A percentile compares a stretch with the other conserved stretches of the same genome.
Conservation (phyloP, 768 basidiomycete genomes). For the Gyrodon lividus region DNA sequence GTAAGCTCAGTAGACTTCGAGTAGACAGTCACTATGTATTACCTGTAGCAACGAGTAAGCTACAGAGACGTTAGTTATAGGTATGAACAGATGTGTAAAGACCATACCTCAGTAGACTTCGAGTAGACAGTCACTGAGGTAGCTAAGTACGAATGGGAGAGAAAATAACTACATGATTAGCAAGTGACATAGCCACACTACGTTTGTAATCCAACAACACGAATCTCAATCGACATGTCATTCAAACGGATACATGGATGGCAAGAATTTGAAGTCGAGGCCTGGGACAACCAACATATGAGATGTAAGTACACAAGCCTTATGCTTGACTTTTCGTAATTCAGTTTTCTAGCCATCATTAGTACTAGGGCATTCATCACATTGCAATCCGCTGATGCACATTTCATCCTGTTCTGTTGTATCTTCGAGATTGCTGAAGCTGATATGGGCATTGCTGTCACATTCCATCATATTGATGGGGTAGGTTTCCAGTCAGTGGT, state of each 20-base stretch:
- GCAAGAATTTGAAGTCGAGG: conserved; percentile 20
- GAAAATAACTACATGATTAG: no score
- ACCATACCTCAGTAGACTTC: no score
- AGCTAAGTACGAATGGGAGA: no score
- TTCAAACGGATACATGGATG: conserved; percentile 15
- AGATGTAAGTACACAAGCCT: conserved; percentile 7
- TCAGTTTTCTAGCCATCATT: conserved; percentile 16
- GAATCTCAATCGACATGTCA: conserved; percentile 14
- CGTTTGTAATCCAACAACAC: no score
- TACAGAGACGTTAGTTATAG: no score
- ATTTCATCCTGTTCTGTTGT: conserved; percentile 19
- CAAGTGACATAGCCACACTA: no score
- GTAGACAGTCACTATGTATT: no score
- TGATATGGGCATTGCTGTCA: conserved; percentile 19
- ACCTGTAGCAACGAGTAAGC: no score
- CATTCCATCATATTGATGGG: conserved; percentile 25
- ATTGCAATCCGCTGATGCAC: conserved; percentile 24
- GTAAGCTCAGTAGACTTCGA: no score
- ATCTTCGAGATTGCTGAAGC: conserved; percentile 22
- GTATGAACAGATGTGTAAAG: no score
- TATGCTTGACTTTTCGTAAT: neutral
- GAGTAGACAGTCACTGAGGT: no score
- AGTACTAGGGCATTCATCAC: conserved; percentile 23
- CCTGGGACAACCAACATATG: conserved; percentile 10
- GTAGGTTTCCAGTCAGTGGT: conserved; percentile 18